Percentiles rank a stretch among this genome's conserved stretches.
Conservation (phyloP, 2,329 filamentous ascomycete genomes). For the Diplodia scrobiculata region DNA sequence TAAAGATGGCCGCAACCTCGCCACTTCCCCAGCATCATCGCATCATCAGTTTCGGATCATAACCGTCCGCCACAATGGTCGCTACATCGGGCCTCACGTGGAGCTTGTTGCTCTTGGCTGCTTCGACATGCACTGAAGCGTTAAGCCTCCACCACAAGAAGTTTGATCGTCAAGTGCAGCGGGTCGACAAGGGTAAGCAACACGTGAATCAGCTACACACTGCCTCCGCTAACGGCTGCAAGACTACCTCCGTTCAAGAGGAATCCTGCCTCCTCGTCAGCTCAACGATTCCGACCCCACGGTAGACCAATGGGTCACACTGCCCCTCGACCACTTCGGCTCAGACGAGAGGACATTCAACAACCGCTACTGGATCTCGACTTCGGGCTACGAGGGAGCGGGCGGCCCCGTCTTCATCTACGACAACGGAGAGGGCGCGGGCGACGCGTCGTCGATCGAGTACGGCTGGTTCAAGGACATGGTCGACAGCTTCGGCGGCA, state of each 20-base stretch:
- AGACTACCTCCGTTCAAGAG: background rate
- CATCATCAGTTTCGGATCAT: background rate
- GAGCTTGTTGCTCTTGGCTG: background rate
- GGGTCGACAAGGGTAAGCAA: background rate
- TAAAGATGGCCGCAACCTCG: background rate
- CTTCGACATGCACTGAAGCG: background rate
- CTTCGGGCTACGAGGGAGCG: constrained; percentile 38
- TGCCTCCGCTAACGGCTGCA: background rate
- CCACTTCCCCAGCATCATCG: background rate
- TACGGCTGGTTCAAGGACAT: constrained; percentile 11
- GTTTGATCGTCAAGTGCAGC: background rate
- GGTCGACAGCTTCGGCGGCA: constrained; percentile 25
- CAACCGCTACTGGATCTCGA: constrained; percentile 45
- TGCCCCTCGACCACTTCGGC: constrained; percentile 45
- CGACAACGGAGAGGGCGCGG: constrained; percentile 43
- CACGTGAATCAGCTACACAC: background rate
- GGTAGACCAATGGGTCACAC: constrained; percentile 32
- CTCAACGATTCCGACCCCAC: background rate
- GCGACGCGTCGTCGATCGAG: constrained; percentile 27
- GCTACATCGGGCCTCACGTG: background rate
- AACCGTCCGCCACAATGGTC: background rate
- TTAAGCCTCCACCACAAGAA: background rate
- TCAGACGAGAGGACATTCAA: constrained; percentile 39
- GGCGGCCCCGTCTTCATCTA: constrained; percentile 46
- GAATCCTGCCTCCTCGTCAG: background rate